These are phyloP conservation scores for Claviceps sp. DNA, from an alignment of 2,329 filamentous ascomycete genomes.

Conservation along the genomic window DNA sequence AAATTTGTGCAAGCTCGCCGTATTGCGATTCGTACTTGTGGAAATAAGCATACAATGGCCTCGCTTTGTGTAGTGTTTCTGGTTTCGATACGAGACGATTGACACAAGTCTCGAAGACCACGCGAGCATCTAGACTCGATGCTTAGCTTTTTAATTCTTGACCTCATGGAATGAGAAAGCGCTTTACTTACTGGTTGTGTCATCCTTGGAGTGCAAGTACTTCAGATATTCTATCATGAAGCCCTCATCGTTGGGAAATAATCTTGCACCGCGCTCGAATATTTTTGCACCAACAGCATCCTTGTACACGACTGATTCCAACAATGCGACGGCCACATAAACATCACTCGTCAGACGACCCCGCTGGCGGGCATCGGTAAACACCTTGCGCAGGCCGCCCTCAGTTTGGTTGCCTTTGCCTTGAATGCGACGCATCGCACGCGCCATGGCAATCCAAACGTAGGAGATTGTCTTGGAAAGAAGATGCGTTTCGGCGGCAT, in stretches of 20 bases:
- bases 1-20: slow-evolving; percentile 81
- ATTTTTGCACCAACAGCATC: slow-evolving; percentile 88
- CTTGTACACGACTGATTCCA: slow-evolving; percentile 94
- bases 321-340: slow-evolving; percentile 82
- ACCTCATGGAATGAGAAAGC: neutral
- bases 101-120: slow-evolving; percentile 91
- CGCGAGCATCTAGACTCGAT: slow-evolving; percentile 59
- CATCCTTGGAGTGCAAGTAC: slow-evolving; percentile 81
- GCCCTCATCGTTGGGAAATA: slow-evolving; percentile 86
- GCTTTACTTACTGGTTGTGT: slow-evolving; percentile 67
- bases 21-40: slow-evolving; percentile 93
- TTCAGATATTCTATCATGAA: slow-evolving; percentile 96
- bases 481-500: slow-evolving; percentile 58
- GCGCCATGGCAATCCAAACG: slow-evolving; percentile 88
- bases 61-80: slow-evolving; percentile 60
- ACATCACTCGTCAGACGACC: slow-evolving; percentile 88
- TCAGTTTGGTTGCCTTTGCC: slow-evolving; percentile 54
- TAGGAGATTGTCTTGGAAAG: slow-evolving; percentile 80
- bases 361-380: slow-evolving; percentile 74
- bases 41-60: slow-evolving; percentile 79
- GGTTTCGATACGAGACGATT: slow-evolving; percentile 67
- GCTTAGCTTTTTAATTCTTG: slow-evolving; percentile 8
- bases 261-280: slow-evolving; percentile 81
- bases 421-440: slow-evolving; percentile 87
- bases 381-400: slow-evolving; percentile 79